Base-by-base conservation (phyloP, 163 green algal species). In the Scenedesmus sp. region DNA sequence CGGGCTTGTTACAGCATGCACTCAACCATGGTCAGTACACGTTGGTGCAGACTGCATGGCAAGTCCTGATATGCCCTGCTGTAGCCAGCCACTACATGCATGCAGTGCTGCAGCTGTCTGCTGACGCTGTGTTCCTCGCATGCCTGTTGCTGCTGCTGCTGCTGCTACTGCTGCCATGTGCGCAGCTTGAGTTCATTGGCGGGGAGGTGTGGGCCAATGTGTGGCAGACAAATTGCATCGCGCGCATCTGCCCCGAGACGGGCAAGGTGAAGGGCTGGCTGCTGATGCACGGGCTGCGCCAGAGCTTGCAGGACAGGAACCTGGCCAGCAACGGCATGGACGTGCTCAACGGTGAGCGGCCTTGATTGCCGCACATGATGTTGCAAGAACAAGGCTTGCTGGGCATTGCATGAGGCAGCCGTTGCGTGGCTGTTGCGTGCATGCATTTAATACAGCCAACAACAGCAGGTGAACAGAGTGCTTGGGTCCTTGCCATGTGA, bases 171-270 rank as follows among this genome's bases (percentile, higher is more conserved):
- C 55, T 87, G 3, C 23, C 74, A 4, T 77, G 1, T 5, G 5
- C 88, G 79, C 94, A 98, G 97, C 88, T 99, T 77, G 97, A 99
- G 95, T 94, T 93, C 59, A 93, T 99, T 0, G 94, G 97, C 8
- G 96, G 96, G 3, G 91, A 97, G 82, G 84, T 99, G 57, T 98
- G 96, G 95, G 97, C 95, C 82, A 99, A 99, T 92, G 88, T 99
- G 0, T 99, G 96, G 96, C 92, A 96, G 91, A 97, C 94, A 9
- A 96, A 99, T 52, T 99, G 97, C 94, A 97, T 99, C 57, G 97
- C 97, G 1, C 92, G 94, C 54, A 97, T 99, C 73, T 91, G 98
- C 76, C 94, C 95, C 2, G 55, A 64, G 0, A 96, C 83, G 1
- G 97, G 96, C 0, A 15, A 88, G 81, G 95, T 98, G 46, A 94